Percentiles rank a stretch among this genome's conserved stretches.
Conservation (phyloP, 2,329 filamentous ascomycete genomes). For the Talaromyces rugulosus region DNA sequence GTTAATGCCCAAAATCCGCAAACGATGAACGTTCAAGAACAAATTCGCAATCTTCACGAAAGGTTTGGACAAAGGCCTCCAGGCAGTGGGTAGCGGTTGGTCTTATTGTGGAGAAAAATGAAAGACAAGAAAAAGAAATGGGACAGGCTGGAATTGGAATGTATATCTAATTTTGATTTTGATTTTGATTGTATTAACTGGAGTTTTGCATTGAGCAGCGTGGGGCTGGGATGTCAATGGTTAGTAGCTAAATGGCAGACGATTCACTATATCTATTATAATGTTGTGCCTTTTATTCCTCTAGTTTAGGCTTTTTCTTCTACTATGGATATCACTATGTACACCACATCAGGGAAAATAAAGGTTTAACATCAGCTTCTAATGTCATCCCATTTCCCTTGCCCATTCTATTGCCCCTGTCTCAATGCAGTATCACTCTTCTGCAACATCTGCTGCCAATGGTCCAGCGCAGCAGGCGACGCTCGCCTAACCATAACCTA, state of each 20-base stretch:
- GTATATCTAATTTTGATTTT: conserved; percentile 1
- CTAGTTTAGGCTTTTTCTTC: not conserved
- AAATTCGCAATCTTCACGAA: conserved; percentile 67
- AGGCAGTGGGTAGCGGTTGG: not conserved
- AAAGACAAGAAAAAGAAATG: not conserved
- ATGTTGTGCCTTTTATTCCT: not conserved
- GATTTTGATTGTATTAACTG: not conserved
- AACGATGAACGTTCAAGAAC: conserved; percentile 74
- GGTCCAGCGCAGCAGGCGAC: not conserved
- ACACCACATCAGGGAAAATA: too few relatives aligned
- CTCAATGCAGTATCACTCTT: conserved; percentile 1
- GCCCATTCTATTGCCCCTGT: not conserved
- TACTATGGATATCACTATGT: too few relatives aligned
- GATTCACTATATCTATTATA: not conserved
- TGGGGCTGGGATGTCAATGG: not conserved
- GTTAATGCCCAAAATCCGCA: conserved; percentile 29
- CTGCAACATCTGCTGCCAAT: conserved; percentile 3
- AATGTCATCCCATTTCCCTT: not conserved
- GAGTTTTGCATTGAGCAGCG: conserved; percentile 3
- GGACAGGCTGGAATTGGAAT: not conserved
- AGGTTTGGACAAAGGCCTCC: conserved; percentile 37
- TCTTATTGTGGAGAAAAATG: not conserved
- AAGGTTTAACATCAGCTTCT: too few relatives aligned
- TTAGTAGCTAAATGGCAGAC: not conserved
- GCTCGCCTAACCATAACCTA: conserved; percentile 3